These are phyloP conservation scores for Diaporthe capsici DNA, from an alignment of 2,329 filamentous ascomycete species.

Conservation along the genomic window DNA sequence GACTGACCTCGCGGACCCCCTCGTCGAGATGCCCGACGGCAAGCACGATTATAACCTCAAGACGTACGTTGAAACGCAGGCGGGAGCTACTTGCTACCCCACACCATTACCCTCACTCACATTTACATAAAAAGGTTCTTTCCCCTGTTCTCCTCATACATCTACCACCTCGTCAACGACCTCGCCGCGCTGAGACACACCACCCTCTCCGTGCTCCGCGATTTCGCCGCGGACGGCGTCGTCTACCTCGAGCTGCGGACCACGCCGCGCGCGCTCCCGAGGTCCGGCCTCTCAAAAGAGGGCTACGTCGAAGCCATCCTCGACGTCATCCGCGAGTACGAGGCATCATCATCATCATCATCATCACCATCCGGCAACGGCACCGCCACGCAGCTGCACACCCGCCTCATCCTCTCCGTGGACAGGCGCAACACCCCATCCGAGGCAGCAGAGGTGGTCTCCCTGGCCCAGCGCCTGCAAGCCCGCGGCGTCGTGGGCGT, in stretches of 20 bases:
- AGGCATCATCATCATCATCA: constrained; percentile 42
- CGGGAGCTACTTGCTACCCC: neutral
- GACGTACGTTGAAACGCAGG: constrained; percentile 63
- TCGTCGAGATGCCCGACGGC: constrained; percentile 76
- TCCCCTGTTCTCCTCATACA: constrained; percentile 82
- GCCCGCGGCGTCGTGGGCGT: constrained; percentile 75
- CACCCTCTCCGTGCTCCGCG: constrained; percentile 74
- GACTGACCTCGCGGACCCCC: constrained; percentile 75
- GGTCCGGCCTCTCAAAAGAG: constrained; percentile 65
- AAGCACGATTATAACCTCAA: constrained; percentile 80
- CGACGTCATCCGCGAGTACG: constrained; percentile 69
- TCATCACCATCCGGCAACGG: neutral
- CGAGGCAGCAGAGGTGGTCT: constrained; percentile 75
- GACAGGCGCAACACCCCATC: constrained; percentile 74
- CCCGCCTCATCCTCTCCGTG: constrained; percentile 79
- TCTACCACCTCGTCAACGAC: constrained; percentile 81
- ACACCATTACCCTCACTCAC: constrained; percentile 14
- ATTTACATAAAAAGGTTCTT: constrained; percentile 73
- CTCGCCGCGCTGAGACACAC: constrained; percentile 70
- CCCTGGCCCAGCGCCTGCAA: constrained; percentile 71
- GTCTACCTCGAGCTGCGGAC: constrained; percentile 85
- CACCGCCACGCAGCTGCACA: constrained; percentile 59
- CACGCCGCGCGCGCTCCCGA: constrained; percentile 76
- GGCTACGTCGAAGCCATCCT: constrained; percentile 78
- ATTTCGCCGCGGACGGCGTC: constrained; percentile 80